A percentile compares a stretch with the other conserved stretches of the same genome.
Conservation (phyloP, 805 yeast genomes). For the Candida golubevii region DNA sequence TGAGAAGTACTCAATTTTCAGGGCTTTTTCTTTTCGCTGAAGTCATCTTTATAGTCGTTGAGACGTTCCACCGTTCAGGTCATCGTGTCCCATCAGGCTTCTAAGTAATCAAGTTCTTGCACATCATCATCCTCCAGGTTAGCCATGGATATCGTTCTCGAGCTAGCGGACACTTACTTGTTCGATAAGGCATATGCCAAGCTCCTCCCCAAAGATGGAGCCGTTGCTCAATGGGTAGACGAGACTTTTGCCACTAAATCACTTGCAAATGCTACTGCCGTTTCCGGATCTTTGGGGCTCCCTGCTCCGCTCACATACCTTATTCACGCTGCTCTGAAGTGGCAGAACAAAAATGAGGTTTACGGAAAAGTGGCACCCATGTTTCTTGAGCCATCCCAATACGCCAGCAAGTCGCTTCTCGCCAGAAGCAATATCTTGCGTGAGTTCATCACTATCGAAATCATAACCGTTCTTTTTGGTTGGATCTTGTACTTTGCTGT, state of each 20-base stretch:
- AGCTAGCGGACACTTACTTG: constrained; percentile 64
- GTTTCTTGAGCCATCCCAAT: constrained; percentile 51
- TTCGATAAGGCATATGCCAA: constrained; percentile 75
- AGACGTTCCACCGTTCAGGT: no score
- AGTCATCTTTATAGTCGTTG: no score
- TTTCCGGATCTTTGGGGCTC: constrained; percentile 10
- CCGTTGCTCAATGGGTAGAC: constrained; percentile 25
- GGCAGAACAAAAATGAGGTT: constrained; percentile 36
- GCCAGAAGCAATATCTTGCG: constrained; percentile 71
- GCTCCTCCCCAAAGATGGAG: constrained; percentile 55
- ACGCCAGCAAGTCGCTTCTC: constrained; percentile 62
- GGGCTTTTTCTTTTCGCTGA: no score
- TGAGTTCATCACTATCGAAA: constrained; percentile 61
- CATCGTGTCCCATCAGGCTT: no score
- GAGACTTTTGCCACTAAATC: constrained; percentile 8
- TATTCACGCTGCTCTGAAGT: constrained; percentile 15
- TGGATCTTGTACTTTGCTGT: constrained; percentile 72
- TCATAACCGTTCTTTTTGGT: constrained; percentile 77
- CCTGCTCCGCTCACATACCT: constrained; percentile 15
- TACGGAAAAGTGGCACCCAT: constrained; percentile 65
- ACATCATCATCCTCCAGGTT: no score
- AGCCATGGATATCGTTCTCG: constrained; percentile 87
- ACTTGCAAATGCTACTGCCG: constrained; percentile 12
- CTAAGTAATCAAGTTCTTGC: no score
- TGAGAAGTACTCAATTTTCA: no score